phyloP scores from a whole-genome alignment of 2,329 filamentous ascomycete genomes.

The Trichoderma sp. region DNA sequence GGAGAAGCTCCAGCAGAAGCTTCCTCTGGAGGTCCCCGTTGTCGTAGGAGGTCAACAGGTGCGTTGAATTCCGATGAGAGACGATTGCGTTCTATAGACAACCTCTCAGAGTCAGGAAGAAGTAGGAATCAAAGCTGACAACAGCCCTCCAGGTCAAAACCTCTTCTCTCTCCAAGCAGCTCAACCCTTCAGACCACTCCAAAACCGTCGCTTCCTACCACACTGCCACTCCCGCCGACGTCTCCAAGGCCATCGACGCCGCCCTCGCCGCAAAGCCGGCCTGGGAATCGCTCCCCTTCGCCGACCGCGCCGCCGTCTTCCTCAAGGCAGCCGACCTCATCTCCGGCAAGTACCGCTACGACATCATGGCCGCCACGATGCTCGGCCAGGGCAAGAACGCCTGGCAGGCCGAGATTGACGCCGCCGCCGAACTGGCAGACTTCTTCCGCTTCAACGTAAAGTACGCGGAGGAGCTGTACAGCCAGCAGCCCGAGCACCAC shows the following conservation, averaged over 20 bases:
- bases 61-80: constrained; percentile 35
- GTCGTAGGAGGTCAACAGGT: constrained; percentile 83
- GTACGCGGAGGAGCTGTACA: constrained; percentile 89
- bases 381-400: constrained; percentile 97
- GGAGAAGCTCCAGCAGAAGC: constrained; percentile 67
- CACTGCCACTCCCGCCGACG: constrained; percentile 75
- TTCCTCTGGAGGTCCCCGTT: constrained; percentile 77
- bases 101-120: background rate
- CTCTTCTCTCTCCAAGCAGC: constrained; percentile 68
- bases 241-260: constrained; percentile 77
- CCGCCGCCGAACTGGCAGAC: constrained; percentile 88
- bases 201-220: constrained; percentile 81
- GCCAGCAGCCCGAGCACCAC: constrained; percentile 83
- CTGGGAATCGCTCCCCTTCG: constrained; percentile 87
- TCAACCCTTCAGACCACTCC: constrained; percentile 81
- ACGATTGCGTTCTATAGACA: background rate
- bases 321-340: constrained; percentile 94
- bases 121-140: background rate
- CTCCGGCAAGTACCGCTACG: constrained; percentile 90
- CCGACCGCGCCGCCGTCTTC: constrained; percentile 90
- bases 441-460: constrained; percentile 94
- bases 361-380: constrained; percentile 95
- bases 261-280: constrained; percentile 83
- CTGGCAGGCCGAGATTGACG: constrained; percentile 98
- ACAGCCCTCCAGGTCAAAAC: constrained; percentile 62